Conservation (phyloP, 352 stramenopile species). For the Globisporangium uncinulatum region DNA sequence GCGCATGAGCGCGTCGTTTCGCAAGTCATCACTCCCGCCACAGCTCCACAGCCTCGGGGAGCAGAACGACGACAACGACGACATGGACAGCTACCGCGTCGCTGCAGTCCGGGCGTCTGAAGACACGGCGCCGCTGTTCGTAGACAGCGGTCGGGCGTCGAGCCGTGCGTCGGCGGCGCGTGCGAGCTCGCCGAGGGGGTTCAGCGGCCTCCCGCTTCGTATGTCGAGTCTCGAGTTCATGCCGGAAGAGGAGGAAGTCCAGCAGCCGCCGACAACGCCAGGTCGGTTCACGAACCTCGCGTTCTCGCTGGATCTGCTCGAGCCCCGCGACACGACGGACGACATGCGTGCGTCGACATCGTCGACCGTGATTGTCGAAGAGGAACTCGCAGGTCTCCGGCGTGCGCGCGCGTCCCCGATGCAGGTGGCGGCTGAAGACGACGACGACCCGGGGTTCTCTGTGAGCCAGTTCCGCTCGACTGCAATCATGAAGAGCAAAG, state of each 20-base stretch:
- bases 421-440: background rate
- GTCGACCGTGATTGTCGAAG: slow-evolving; percentile 12
- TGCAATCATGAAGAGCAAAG: slow-evolving; percentile 31
- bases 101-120: slow-evolving; percentile 4
- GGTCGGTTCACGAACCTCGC: slow-evolving; percentile 7
- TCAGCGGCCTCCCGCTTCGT: background rate
- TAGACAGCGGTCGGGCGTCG: slow-evolving; percentile 4
- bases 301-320: slow-evolving; percentile 14
- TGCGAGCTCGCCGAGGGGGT: slow-evolving; percentile 5
- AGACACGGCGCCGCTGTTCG: slow-evolving; percentile 5
- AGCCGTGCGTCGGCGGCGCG: background rate
- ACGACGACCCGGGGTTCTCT: slow-evolving; percentile 20
- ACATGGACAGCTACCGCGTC: background rate
- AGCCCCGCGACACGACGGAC: slow-evolving; percentile 9
- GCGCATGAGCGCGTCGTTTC: slow-evolving; percentile 9
- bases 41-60: slow-evolving; percentile 8
- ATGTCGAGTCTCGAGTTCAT: slow-evolving; percentile 15
- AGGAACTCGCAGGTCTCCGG: no score
- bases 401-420: no score
- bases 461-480: slow-evolving; percentile 22
- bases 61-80: background rate
- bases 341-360: slow-evolving; percentile 19
- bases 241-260: slow-evolving; percentile 1
- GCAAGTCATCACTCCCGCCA: slow-evolving; percentile 10
- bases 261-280: background rate